Percentiles rank a stretch among this genome's conserved stretches.
Conservation (phyloP, 352 stramenopile species). For the Globisporangium heterothallicum region DNA sequence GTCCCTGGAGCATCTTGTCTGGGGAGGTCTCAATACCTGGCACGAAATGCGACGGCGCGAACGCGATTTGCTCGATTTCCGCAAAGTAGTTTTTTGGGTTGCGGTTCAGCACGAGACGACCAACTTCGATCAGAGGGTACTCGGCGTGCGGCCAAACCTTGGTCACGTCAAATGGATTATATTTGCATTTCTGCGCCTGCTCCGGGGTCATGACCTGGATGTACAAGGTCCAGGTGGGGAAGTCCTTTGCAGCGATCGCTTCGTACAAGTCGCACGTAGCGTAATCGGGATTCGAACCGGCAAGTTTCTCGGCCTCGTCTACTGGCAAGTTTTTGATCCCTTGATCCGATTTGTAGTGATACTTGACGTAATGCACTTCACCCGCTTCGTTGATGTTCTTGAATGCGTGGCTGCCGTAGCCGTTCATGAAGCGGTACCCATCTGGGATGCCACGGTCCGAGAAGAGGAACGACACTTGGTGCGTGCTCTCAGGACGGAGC, state of each 20-base stretch:
- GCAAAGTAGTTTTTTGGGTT: conserved; percentile 93
- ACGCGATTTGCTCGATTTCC: conserved; percentile 91
- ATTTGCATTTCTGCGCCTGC: conserved; percentile 46
- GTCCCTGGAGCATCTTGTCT: conserved; percentile 89
- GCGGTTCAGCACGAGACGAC: conserved; percentile 84
- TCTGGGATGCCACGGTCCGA: conserved; percentile 87
- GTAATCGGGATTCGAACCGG: conserved; percentile 80
- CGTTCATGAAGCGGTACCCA: conserved; percentile 90
- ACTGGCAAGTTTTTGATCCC: conserved; percentile 85
- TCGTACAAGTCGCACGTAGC: conserved; percentile 89
- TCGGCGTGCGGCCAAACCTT: conserved; percentile 88
- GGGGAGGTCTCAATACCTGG: conserved; percentile 82
- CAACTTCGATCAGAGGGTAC: conserved; percentile 86
- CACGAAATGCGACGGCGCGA: conserved; percentile 87
- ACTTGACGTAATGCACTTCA: conserved; percentile 87
- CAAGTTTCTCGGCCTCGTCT: conserved; percentile 63
- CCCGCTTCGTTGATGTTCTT: conserved; percentile 78
- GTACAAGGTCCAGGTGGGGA: conserved; percentile 87
- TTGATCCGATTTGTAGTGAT: conserved; percentile 91
- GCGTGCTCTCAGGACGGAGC: conserved; percentile 83
- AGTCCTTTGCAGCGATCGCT: conserved; percentile 79
- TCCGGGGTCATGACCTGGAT: conserved; percentile 89
- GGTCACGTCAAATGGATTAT: conserved; percentile 92
- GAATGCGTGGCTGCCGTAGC: conserved; percentile 91
- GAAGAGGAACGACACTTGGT: conserved; percentile 89